Percentiles rank a stretch among this genome's conserved stretches.
Evolutionary conservation across 2,329 filamentous ascomycete species (phyloP).

Genomic region (Penicillium palitans): DNA sequence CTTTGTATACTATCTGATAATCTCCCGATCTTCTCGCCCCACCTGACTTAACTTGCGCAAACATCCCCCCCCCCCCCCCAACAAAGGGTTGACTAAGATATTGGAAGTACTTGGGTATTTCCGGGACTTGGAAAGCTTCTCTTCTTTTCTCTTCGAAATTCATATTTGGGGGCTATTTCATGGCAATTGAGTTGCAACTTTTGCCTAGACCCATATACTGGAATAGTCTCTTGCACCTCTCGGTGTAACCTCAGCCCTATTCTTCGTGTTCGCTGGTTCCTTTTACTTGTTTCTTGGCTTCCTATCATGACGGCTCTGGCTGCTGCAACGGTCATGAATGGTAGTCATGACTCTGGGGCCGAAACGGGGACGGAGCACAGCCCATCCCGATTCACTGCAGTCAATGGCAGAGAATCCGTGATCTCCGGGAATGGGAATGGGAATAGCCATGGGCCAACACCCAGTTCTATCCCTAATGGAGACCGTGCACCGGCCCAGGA

Average conservation of each 20-base stretch:
- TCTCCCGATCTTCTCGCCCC: conserved; percentile 10
- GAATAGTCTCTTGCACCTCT: neutral
- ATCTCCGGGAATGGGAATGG: conserved; percentile 5
- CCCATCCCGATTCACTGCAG: conserved; percentile 48
- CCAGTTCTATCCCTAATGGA: neutral
- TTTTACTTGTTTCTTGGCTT: conserved; percentile 4
- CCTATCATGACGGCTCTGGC: conserved; percentile 39
- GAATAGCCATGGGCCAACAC: conserved; percentile 1
- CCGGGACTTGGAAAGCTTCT: neutral
- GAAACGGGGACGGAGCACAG: conserved; percentile 43
- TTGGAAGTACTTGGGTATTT: neutral
- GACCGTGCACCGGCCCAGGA: conserved; percentile 2
- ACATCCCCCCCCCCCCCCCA: neutral
- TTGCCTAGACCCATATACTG: neutral
- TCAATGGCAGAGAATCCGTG: conserved; percentile 43
- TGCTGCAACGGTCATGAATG: conserved; percentile 34
- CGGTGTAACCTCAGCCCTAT: conserved; percentile 1
- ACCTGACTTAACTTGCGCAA: conserved; percentile 6
- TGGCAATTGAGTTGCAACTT: conserved; percentile 1
- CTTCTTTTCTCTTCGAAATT: neutral
- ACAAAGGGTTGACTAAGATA: neutral
- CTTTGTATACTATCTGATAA: conserved; percentile 9
- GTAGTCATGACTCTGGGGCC: conserved; percentile 34
- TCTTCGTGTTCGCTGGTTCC: neutral
- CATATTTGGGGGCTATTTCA: neutral